Evolutionary conservation across 176 grass and related monocot genomes (phyloP).

Genomic region (Elaeis guineensis): DNA sequence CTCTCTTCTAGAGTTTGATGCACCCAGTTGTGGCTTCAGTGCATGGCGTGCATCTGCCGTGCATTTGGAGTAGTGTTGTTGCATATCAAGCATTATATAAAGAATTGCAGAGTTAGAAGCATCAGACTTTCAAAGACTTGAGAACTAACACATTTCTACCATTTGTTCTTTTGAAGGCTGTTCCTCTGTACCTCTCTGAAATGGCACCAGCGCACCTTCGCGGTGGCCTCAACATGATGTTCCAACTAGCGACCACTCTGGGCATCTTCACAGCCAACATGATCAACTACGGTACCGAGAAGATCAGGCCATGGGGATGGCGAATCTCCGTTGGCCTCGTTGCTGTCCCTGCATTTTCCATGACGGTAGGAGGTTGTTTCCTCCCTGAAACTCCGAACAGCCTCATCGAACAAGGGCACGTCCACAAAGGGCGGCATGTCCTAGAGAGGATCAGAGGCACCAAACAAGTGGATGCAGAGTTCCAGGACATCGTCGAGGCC

Average conservation of each 20-base stretch:
- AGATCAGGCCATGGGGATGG: conserved; percentile 78
- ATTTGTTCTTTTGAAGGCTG: conserved; percentile 29
- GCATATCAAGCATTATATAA: too few species aligned
- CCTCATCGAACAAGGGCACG: conserved; percentile 55
- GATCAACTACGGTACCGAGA: conserved; percentile 94
- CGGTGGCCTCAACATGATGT: conserved; percentile 94
- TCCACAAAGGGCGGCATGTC: conserved; percentile 47
- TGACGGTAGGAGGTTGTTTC: conserved; percentile 62
- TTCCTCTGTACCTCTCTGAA: conserved; percentile 82
- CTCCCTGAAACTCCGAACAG: conserved; percentile 96
- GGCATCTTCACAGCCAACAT: conserved; percentile 93
- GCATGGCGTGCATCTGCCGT: too few species aligned
- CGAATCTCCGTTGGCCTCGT: conserved; percentile 79
- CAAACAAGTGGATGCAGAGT: conserved; percentile 60
- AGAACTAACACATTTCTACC: too few species aligned
- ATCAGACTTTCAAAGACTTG: too few species aligned
- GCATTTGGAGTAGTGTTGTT: too few species aligned
- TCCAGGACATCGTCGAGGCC: conserved; percentile 78
- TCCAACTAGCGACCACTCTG: conserved; percentile 90
- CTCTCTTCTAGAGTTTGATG: too few species aligned
- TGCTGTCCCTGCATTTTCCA: conserved; percentile 49
- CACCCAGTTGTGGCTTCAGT: too few species aligned
- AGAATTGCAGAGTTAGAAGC: too few species aligned
- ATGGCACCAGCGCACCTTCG: conserved; percentile 90
- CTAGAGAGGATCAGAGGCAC: conserved; percentile 83